Evolutionary conservation across 257 asterid genomes (phyloP).

Genomic region (Solanum gracilifrons): DNA sequence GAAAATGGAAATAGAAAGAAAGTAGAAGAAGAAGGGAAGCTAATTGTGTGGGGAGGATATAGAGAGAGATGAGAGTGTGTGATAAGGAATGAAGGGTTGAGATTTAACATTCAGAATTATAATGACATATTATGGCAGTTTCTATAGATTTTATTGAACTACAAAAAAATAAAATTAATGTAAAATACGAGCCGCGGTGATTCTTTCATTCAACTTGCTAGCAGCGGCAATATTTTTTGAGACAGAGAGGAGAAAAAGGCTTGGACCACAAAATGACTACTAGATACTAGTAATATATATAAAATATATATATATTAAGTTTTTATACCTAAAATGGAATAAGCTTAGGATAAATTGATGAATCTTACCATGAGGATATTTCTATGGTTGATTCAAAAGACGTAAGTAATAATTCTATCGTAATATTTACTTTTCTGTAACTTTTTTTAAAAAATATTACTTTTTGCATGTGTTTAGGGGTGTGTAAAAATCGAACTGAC

Average conservation of each 20-base stretch:
- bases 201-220: neutral
- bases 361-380: neutral
- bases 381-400: neutral
- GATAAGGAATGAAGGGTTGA: neutral
- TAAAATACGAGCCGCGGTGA: neutral
- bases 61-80: slow-evolving; percentile 3
- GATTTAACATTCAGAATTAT: slow-evolving; percentile 56
- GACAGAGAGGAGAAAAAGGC: neutral
- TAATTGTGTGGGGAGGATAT: neutral
- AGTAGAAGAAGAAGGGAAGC: neutral
- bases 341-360: neutral
- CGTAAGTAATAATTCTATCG: neutral
- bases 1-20: slow-evolving; percentile 9
- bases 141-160: slow-evolving; percentile 15
- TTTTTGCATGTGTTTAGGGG: too few relatives aligned
- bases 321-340: neutral
- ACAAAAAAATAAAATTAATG: neutral
- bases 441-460: too few relatives aligned
- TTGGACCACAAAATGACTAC: neutral
- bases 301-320: too few relatives aligned
- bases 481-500: too few relatives aligned
- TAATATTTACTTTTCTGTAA: too few relatives aligned
- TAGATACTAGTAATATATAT: neutral
- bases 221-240: neutral
- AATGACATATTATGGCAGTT: slow-evolving; percentile 54